These are phyloP conservation scores for Kluyveromyces sp. DNA, from an alignment of 1,139 yeast species.

Conservation along the genomic window DNA sequence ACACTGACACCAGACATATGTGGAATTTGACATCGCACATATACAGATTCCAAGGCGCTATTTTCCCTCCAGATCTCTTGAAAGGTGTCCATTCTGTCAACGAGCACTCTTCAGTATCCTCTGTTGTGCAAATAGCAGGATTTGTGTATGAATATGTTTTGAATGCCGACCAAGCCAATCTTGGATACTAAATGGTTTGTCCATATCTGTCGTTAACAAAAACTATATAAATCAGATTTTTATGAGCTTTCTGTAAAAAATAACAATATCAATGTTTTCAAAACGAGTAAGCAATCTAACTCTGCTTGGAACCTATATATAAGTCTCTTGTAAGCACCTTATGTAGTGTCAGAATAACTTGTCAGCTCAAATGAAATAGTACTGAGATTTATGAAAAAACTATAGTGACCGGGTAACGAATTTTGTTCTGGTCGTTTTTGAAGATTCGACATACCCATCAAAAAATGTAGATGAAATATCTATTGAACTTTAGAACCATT, in stretches of 20 bases:
- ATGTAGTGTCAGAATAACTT: no score
- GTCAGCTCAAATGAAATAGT: no score
- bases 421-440: no score
- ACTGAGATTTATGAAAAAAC: no score
- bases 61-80: slow-evolving; percentile 3
- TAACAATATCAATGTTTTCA: no score
- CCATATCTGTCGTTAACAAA: not conserved
- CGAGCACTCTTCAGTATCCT: slow-evolving; percentile 46
- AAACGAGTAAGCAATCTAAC: no score
- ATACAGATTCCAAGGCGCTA: slow-evolving; percentile 34
- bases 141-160: slow-evolving; percentile 44
- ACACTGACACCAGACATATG: slow-evolving; percentile 54
- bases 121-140: slow-evolving; percentile 40
- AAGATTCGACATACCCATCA: no score
- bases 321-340: no score
- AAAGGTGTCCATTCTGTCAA: slow-evolving; percentile 41
- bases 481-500: no score
- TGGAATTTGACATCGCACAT: slow-evolving; percentile 49
- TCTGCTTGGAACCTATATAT: no score
- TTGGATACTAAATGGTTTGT: not conserved
- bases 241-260: not conserved
- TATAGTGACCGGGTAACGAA: no score
- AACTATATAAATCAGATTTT: not conserved
- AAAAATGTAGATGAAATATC: no score
- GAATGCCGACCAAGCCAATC: slow-evolving; percentile 16